Evolutionary conservation across 2,329 filamentous ascomycete genomes (phyloP).

Genomic region (Colletotrichum tofieldiae): DNA sequence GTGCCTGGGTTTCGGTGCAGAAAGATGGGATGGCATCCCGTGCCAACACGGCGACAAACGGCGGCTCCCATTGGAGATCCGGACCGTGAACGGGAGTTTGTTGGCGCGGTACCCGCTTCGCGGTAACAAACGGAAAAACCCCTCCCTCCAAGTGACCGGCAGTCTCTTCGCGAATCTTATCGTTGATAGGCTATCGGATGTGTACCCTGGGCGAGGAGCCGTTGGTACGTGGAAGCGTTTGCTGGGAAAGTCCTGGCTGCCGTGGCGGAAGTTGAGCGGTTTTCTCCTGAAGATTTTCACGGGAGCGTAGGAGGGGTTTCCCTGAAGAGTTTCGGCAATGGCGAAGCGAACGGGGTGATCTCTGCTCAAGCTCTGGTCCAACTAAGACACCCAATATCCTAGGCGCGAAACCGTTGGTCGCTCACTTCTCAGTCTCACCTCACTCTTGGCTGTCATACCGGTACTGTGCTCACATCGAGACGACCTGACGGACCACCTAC

Average conservation of each 20-base stretch:
- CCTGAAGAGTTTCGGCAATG: constrained; percentile 29
- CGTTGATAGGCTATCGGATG: constrained; percentile 26
- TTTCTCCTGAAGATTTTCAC: constrained; percentile 35
- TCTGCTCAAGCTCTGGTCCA: background rate
- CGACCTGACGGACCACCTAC: constrained; percentile 4
- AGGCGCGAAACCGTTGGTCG: constrained; percentile 12
- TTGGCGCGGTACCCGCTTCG: constrained; percentile 34
- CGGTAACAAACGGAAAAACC: constrained; percentile 14
- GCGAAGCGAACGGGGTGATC: constrained; percentile 6
- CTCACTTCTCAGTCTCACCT: constrained; percentile 38
- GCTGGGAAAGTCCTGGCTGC: constrained; percentile 28
- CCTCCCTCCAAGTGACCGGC: constrained; percentile 25
- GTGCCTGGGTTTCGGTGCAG: constrained; percentile 16
- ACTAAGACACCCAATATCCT: background rate
- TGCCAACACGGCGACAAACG: constrained; percentile 13
- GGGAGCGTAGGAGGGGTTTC: constrained; percentile 18
- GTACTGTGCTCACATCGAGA: background rate
- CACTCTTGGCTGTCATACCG: background rate
- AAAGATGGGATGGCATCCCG: constrained; percentile 39
- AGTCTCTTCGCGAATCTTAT: constrained; percentile 19
- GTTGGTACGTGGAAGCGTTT: background rate
- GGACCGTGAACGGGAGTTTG: constrained; percentile 15
- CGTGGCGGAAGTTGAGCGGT: constrained; percentile 26
- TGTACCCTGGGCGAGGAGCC: constrained; percentile 4
- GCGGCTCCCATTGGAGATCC: constrained; percentile 21